phyloP scores from a whole-genome alignment of 345 rosid genomes.

The Brassica incana region DNA sequence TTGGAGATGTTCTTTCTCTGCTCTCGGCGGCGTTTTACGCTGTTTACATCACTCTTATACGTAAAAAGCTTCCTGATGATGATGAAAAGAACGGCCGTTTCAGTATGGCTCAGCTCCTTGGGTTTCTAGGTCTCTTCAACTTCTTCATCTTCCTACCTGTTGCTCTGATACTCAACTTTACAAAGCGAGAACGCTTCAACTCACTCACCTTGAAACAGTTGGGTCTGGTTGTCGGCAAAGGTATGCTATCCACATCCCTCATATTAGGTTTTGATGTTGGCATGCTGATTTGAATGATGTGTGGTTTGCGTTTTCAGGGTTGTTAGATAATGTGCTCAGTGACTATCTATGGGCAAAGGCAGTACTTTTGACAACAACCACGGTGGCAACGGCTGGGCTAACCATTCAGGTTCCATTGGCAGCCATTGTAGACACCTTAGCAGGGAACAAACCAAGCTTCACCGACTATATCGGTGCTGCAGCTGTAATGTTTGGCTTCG shows the following conservation, averaged over 20 bases:
- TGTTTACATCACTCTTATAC: slow-evolving; percentile 89
- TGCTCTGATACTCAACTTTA: slow-evolving; percentile 67
- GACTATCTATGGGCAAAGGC: slow-evolving; percentile 99
- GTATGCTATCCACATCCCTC: slow-evolving; percentile 35
- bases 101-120: slow-evolving; percentile 92
- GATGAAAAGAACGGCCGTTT: slow-evolving; percentile 69
- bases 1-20: slow-evolving; percentile 81
- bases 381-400: slow-evolving; percentile 95
- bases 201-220: slow-evolving; percentile 63
- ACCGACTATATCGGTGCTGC: slow-evolving; percentile 79
- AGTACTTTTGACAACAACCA: slow-evolving; percentile 86
- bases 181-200: slow-evolving; percentile 65
- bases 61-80: slow-evolving; percentile 77
- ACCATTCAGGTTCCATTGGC: slow-evolving; percentile 97
- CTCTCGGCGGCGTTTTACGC: slow-evolving; percentile 74
- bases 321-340: slow-evolving; percentile 89
- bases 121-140: slow-evolving; percentile 86
- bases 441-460: slow-evolving; percentile 66
- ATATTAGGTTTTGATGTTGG: not conserved
- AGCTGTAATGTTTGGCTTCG: slow-evolving; percentile 88
- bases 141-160: slow-evolving; percentile 75
- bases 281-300: not conserved
- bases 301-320: slow-evolving; percentile 46
- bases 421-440: slow-evolving; percentile 73
- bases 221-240: slow-evolving; percentile 91